These are phyloP conservation scores for Torulaspora globosa DNA, from an alignment of 1,139 yeast species.

Conservation along the genomic window DNA sequence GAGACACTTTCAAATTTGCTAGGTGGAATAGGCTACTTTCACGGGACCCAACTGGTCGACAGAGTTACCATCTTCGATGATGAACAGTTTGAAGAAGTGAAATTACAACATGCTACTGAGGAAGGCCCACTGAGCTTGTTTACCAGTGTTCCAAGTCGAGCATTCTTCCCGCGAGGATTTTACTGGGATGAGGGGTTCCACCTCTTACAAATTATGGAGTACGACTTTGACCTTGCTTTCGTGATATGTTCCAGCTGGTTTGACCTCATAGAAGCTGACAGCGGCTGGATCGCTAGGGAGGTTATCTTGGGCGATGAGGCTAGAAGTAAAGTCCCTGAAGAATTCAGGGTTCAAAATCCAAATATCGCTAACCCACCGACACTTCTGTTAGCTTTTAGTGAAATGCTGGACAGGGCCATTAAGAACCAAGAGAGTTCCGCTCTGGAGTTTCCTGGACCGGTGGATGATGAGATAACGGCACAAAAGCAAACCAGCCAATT, in stretches of 20 bases:
- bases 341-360: slow-evolving; percentile 83
- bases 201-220: slow-evolving; percentile 71
- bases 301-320: slow-evolving; percentile 92
- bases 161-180: slow-evolving; percentile 94
- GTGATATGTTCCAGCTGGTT: slow-evolving; percentile 90
- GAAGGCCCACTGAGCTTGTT: slow-evolving; percentile 74
- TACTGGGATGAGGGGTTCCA: slow-evolving; percentile 99
- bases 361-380: slow-evolving; percentile 96
- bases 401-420: slow-evolving; percentile 52
- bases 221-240: slow-evolving; percentile 78
- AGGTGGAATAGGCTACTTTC: slow-evolving; percentile 86
- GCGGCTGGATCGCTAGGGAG: slow-evolving; percentile 97
- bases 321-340: slow-evolving; percentile 81
- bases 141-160: slow-evolving; percentile 85
- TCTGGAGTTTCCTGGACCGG: slow-evolving; percentile 16
- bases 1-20: slow-evolving; percentile 75
- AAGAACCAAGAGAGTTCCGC: slow-evolving; percentile 16
- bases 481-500: slow-evolving; percentile 42
- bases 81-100: slow-evolving; percentile 53
- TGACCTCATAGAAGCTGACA: slow-evolving; percentile 74
- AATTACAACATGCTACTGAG: slow-evolving; percentile 45
- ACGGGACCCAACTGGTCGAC: slow-evolving; percentile 86
- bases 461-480: slow-evolving; percentile 26
- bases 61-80: slow-evolving; percentile 65
- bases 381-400: slow-evolving; percentile 70